These are phyloP conservation scores for Metschnikowia arizonensis DNA, from an alignment of 805 yeast species.

Conservation along the genomic window DNA sequence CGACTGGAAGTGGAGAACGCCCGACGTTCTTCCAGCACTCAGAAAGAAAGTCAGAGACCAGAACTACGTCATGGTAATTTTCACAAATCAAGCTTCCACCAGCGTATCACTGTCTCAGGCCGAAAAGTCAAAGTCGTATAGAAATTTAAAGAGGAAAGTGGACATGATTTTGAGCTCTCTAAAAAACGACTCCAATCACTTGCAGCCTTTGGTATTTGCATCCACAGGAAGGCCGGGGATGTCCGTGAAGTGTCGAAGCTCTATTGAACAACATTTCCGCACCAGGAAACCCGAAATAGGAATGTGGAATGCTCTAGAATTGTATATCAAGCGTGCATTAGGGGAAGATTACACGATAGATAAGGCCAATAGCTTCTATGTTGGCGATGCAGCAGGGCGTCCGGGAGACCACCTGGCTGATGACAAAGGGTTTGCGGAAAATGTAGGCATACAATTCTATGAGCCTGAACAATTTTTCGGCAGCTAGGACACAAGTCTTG, in stretches of 20 bases:
- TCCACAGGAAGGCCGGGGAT: conserved; percentile 52
- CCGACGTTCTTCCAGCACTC: conserved; percentile 19
- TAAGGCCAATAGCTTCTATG: conserved; percentile 50
- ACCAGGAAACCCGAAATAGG: conserved; percentile 77
- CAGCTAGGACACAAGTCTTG: not conserved
- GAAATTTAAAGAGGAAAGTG: conserved; percentile 42
- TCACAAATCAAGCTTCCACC: conserved; percentile 83
- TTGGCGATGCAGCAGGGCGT: conserved; percentile 98
- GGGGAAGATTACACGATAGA: conserved; percentile 32
- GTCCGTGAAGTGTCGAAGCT: conserved; percentile 18
- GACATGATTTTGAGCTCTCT: conserved; percentile 32
- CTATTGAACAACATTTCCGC: conserved; percentile 28
- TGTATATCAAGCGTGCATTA: conserved; percentile 30
- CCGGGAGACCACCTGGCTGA: conserved; percentile 71
- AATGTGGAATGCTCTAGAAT: conserved; percentile 60
- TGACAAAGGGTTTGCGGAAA: conserved; percentile 65
- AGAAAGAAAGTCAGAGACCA: conserved; percentile 21
- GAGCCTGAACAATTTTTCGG: conserved; percentile 69
- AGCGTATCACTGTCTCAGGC: conserved; percentile 28
- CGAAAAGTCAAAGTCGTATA: conserved; percentile 29
- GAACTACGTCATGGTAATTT: conserved; percentile 53
- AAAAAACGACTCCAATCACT: conserved; percentile 18
- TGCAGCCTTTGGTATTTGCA: conserved; percentile 50
- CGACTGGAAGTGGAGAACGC: conserved; percentile 68
- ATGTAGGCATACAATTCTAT: conserved; percentile 48